These are phyloP conservation scores for Sclerospora graminicola DNA, from an alignment of 352 stramenopile species.

Conservation along the genomic window DNA sequence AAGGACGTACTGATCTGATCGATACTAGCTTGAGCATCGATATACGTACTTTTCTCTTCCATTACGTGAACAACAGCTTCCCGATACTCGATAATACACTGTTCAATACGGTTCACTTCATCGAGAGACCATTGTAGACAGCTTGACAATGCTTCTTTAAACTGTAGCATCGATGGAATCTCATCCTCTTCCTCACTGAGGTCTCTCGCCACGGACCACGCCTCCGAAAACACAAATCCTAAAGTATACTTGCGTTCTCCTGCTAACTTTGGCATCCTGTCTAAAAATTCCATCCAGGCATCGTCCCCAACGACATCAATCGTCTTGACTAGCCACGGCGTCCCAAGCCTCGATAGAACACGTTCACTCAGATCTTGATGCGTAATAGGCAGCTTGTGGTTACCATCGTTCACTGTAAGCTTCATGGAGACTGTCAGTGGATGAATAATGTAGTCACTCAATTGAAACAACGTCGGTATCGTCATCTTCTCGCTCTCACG, in stretches of 20 bases:
- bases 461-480: conserved; percentile 28
- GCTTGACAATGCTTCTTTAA: conserved; percentile 61
- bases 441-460: conserved; percentile 56
- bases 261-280: conserved; percentile 58
- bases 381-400: conserved; percentile 69
- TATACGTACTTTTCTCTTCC: conserved; percentile 84
- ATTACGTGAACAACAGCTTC: conserved; percentile 76
- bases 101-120: conserved; percentile 50
- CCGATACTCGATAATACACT: conserved; percentile 56
- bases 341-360: conserved; percentile 62
- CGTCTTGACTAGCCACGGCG: conserved; percentile 68
- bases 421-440: conserved; percentile 71
- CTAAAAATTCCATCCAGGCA: conserved; percentile 57
- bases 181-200: conserved; percentile 66
- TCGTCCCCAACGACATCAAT: conserved; percentile 63
- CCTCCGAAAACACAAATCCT: conserved; percentile 78
- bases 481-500: conserved; percentile 1
- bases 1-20: conserved; percentile 65
- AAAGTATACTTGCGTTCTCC: conserved; percentile 71
- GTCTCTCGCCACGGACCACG: conserved; percentile 70
- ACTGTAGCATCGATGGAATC: conserved; percentile 58
- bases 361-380: conserved; percentile 63
- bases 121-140: conserved; percentile 63
- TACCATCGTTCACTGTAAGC: conserved; percentile 71
- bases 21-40: conserved; percentile 59